A percentile compares a stretch with the other conserved stretches of the same genome.
Conservation (phyloP, 2,329 filamentous ascomycete genomes). For the Xylariales sp. region DNA sequence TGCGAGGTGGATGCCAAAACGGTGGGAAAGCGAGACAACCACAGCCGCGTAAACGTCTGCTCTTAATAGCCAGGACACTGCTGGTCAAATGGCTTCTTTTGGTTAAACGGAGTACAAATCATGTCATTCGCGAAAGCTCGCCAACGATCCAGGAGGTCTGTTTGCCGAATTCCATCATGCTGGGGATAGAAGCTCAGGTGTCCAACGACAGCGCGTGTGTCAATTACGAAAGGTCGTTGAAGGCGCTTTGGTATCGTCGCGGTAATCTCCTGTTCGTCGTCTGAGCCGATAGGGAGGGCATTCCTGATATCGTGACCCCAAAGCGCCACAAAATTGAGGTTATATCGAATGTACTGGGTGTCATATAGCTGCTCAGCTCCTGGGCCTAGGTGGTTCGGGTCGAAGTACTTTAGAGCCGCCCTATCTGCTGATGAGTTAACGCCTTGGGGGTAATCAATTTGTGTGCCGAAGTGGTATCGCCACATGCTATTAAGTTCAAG, state of each 20-base stretch:
- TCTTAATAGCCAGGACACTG: slow-evolving; percentile 45
- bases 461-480: slow-evolving; percentile 60
- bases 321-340: slow-evolving; percentile 65
- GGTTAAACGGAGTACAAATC: slow-evolving; percentile 54
- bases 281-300: slow-evolving; percentile 57
- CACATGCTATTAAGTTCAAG: slow-evolving; percentile 58
- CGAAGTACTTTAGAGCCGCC: slow-evolving; percentile 33
- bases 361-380: slow-evolving; percentile 56
- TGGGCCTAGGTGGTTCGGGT: slow-evolving; percentile 34
- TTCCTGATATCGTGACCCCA: slow-evolving; percentile 61
- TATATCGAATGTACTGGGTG: slow-evolving; percentile 62
- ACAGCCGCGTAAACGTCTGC: not conserved
- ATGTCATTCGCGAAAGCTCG: slow-evolving; percentile 63
- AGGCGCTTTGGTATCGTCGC: slow-evolving; percentile 54
- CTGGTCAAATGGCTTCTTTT: slow-evolving; percentile 44
- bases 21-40: not conserved
- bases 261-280: slow-evolving; percentile 60
- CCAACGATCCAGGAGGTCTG: slow-evolving; percentile 66
- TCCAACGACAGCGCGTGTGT: slow-evolving; percentile 64
- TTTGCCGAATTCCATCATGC: slow-evolving; percentile 58
- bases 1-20: not conserved
- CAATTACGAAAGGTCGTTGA: slow-evolving; percentile 61
- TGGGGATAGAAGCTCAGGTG: slow-evolving; percentile 63
- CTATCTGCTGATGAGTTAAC: slow-evolving; percentile 34
- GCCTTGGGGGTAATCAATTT: slow-evolving; percentile 41